Conservation (phyloP, 495 filamentous ascomycete genomes). For the Halenospora varia region DNA sequence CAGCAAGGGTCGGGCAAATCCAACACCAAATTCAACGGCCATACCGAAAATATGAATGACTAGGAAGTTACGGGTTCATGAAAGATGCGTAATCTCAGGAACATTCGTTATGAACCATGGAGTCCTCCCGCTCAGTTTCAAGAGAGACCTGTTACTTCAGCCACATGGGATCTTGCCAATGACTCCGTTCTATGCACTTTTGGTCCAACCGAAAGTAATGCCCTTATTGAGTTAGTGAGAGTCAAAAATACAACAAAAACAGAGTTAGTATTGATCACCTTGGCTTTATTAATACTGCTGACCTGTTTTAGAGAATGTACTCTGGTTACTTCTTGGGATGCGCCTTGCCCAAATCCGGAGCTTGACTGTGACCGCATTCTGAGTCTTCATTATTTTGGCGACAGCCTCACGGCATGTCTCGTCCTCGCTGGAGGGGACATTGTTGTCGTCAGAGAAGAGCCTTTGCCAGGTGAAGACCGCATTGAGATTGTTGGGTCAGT, state of each 20-base stretch:
- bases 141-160: conserved; percentile 59
- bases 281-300: conserved; percentile 16
- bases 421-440: conserved; percentile 91
- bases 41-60: not conserved
- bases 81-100: conserved; percentile 78
- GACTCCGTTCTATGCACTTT: conserved; percentile 71
- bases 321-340: conserved; percentile 83
- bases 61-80: not conserved
- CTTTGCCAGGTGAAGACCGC: conserved; percentile 62
- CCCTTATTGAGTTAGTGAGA: conserved; percentile 63
- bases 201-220: conserved; percentile 60
- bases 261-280: conserved; percentile 3
- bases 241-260: conserved; percentile 33
- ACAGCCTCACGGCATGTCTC: conserved; percentile 69
- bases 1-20: not conserved
- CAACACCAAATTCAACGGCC: not conserved
- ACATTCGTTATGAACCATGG: conserved; percentile 60
- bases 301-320: conserved; percentile 29
- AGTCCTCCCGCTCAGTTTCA: conserved; percentile 41
- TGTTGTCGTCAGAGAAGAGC: conserved; percentile 73
- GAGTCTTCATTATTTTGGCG: conserved; percentile 78
- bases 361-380: conserved; percentile 66
- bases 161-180: conserved; percentile 70
- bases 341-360: conserved; percentile 64
- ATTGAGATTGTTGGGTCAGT: conserved; percentile 94